Evolutionary conservation across 1,139 yeast genomes (phyloP).

Genomic region (Saccharomyces hybrid): DNA sequence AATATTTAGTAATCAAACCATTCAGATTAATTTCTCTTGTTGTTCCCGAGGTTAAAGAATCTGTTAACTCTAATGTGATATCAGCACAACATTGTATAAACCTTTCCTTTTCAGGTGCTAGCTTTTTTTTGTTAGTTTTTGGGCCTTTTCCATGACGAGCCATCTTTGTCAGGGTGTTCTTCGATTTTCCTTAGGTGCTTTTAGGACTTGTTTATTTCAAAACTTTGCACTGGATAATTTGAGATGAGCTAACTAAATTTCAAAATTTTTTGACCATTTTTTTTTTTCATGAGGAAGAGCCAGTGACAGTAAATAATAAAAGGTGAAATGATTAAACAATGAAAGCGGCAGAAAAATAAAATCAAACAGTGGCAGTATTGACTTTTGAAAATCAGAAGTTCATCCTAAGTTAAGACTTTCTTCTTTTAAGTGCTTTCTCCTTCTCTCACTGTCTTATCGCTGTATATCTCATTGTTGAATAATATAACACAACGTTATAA

Average conservation of each 20-base stretch:
- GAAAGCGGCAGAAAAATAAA: neutral
- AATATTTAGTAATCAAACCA: constrained; percentile 76
- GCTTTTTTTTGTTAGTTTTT: constrained; percentile 44
- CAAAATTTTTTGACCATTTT: neutral
- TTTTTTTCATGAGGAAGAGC: neutral
- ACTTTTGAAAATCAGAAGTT: neutral
- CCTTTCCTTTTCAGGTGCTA: constrained; percentile 85
- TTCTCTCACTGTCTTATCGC: neutral
- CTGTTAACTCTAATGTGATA: constrained; percentile 79
- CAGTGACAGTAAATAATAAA: neutral
- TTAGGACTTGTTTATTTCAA: too few species aligned
- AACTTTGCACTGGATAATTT: neutral
- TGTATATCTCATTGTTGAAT: neutral
- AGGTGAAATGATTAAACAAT: neutral
- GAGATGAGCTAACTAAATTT: neutral
- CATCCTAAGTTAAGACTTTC: neutral
- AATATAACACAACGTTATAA: neutral
- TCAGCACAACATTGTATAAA: constrained; percentile 91
- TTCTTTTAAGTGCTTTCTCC: neutral
- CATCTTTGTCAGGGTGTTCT: constrained; percentile 15
- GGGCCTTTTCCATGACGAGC: constrained; percentile 34
- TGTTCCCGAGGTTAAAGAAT: constrained; percentile 48
- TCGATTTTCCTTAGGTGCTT: neutral
- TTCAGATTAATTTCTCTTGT: constrained; percentile 82
- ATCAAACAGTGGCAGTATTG: neutral